Percentiles rank a stretch among this genome's conserved stretches.
These are phyloP conservation scores for Saccharomyces kudriavzevii DNA, from an alignment of 805 yeast species.

Conservation along the genomic window DNA sequence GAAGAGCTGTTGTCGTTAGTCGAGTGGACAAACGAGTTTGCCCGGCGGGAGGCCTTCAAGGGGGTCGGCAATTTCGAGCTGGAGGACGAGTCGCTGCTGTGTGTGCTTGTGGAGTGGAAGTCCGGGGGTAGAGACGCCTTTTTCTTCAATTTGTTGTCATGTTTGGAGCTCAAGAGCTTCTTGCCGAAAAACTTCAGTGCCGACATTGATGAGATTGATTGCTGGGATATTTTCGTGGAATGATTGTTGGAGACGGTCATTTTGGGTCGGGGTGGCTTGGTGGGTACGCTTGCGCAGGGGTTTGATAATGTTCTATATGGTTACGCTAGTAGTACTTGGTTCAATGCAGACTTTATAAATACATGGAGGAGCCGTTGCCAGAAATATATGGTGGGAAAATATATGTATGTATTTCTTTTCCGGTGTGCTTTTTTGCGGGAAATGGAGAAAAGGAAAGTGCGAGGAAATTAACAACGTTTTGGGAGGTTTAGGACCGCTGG, in stretches of 20 bases:
- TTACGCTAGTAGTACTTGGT: background rate
- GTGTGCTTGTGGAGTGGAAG: background rate
- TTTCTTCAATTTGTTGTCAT: background rate
- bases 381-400: background rate
- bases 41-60: background rate
- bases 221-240: background rate
- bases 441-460: background rate
- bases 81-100: background rate
- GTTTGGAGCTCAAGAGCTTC: conserved; percentile 1
- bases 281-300: background rate
- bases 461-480: background rate
- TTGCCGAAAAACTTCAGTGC: conserved; percentile 15
- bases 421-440: background rate
- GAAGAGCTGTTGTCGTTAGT: background rate
- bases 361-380: background rate
- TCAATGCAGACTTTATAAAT: background rate
- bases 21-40: background rate
- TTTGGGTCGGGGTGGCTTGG: background rate
- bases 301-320: background rate
- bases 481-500: background rate
- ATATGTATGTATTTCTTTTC: background rate
- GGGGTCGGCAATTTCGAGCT: background rate
- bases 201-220: conserved; percentile 5
- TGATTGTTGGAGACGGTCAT: background rate
- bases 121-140: background rate